A percentile compares a stretch with the other conserved stretches of the same genome.
These are phyloP conservation scores for Podaxis pistillaris DNA, from an alignment of 768 basidiomycete species.

Conservation along the genomic window DNA sequence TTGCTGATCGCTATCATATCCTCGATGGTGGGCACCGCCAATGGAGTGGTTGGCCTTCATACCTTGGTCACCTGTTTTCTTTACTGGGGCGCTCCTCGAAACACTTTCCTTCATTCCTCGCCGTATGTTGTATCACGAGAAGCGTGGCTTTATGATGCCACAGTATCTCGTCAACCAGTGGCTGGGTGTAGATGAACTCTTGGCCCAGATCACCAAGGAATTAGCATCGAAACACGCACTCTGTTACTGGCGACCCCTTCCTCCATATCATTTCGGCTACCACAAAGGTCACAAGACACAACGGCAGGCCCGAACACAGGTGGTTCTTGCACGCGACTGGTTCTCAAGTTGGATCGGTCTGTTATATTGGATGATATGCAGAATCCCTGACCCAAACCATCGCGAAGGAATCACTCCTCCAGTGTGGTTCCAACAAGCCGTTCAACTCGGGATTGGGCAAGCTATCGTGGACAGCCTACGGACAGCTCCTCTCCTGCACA, in stretches of 20 bases:
- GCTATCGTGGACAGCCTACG: background rate
- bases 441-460: background rate
- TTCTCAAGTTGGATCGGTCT: background rate
- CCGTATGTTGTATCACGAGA: background rate
- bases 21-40: background rate
- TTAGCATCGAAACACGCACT: background rate
- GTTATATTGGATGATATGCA: background rate
- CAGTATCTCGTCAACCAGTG: background rate
- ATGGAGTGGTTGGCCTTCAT: background rate
- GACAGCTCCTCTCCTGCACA: background rate
- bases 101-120: background rate
- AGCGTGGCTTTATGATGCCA: background rate
- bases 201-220: background rate
- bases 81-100: background rate
- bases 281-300: background rate
- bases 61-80: background rate
- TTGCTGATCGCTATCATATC: background rate
- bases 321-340: background rate
- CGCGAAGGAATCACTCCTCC: background rate
- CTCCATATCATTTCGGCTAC: background rate
- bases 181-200: background rate
- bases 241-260: background rate
- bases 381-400: background rate
- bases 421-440: background rate
- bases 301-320: background rate